These are phyloP conservation scores for Exophiala phaeomuriformis DNA, from an alignment of 2,329 filamentous ascomycete species.

Conservation along the genomic window DNA sequence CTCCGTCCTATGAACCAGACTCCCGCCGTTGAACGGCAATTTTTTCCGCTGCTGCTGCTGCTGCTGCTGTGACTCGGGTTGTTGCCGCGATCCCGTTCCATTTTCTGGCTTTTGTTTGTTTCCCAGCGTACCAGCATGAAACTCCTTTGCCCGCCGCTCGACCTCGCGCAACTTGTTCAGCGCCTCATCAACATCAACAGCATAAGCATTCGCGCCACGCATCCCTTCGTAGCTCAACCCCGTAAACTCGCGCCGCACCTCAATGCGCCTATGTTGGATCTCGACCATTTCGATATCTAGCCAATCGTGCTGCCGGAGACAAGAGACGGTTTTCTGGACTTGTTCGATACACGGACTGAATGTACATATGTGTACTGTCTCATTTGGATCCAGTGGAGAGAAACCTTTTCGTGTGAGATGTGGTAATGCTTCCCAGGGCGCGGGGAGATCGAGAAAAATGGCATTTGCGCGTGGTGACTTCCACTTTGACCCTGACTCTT, in stretches of 20 bases:
- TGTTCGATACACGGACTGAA: conserved; percentile 98
- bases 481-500: too few species aligned
- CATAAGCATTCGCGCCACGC: conserved; percentile 59
- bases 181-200: conserved; percentile 72
- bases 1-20: conserved; percentile 72
- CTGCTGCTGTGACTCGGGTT: conserved; percentile 3
- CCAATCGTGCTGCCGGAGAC: conserved; percentile 76
- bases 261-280: conserved; percentile 68
- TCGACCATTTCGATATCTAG: conserved; percentile 91
- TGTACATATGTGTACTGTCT: conserved; percentile 73
- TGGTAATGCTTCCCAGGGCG: conserved; percentile 45
- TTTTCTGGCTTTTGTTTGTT: conserved; percentile 24
- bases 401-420: conserved; percentile 38
- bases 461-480: conserved; percentile 40
- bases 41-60: conserved; percentile 29
- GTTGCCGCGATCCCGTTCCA: background rate
- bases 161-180: conserved; percentile 65
- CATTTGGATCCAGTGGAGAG: conserved; percentile 61
- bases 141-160: conserved; percentile 60
- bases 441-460: conserved; percentile 46
- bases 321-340: conserved; percentile 75
- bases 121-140: conserved; percentile 43
- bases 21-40: conserved; percentile 67
- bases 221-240: conserved; percentile 63
- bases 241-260: conserved; percentile 72